phyloP scores from a whole-genome alignment of 2,329 filamentous ascomycete species.

The Fusarium verticillioides region DNA sequence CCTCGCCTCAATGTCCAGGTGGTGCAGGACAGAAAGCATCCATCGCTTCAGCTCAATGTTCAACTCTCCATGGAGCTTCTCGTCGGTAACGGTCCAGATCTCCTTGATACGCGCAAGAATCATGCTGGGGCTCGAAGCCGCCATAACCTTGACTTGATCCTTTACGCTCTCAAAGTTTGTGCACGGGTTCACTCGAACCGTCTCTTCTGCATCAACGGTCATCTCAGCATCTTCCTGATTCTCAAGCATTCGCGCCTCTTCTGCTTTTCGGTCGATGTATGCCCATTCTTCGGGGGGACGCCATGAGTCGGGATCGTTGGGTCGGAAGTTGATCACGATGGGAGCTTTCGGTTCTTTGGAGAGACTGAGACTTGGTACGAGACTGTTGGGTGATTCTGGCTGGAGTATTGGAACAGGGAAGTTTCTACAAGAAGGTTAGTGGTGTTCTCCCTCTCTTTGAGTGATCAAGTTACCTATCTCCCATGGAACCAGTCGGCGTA shows the following conservation, averaged over 20 bases:
- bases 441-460: background rate
- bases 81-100: constrained; percentile 30
- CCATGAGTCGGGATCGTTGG: constrained; percentile 57
- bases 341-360: constrained; percentile 16
- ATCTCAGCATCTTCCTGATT: background rate
- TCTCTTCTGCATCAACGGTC: background rate
- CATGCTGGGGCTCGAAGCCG: constrained; percentile 45
- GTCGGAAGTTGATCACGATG: constrained; percentile 42
- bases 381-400: constrained; percentile 27
- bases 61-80: constrained; percentile 41
- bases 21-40: constrained; percentile 69
- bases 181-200: background rate
- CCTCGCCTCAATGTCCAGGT: constrained; percentile 52
- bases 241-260: background rate
- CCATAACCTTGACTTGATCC: constrained; percentile 37
- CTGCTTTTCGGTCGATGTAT: constrained; percentile 33
- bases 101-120: constrained; percentile 65
- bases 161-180: constrained; percentile 21
- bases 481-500: constrained; percentile 23
- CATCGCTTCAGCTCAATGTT: constrained; percentile 67
- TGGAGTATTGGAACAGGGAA: constrained; percentile 22
- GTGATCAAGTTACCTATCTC: constrained; percentile 9
- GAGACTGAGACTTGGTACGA: constrained; percentile 9
- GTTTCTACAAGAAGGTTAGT: constrained; percentile 22
- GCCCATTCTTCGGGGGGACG: constrained; percentile 58